A percentile compares a stretch with the other conserved stretches of the same genome.
Conservation (phyloP, 2,329 filamentous ascomycete species). For the Colletotrichum musicola region DNA sequence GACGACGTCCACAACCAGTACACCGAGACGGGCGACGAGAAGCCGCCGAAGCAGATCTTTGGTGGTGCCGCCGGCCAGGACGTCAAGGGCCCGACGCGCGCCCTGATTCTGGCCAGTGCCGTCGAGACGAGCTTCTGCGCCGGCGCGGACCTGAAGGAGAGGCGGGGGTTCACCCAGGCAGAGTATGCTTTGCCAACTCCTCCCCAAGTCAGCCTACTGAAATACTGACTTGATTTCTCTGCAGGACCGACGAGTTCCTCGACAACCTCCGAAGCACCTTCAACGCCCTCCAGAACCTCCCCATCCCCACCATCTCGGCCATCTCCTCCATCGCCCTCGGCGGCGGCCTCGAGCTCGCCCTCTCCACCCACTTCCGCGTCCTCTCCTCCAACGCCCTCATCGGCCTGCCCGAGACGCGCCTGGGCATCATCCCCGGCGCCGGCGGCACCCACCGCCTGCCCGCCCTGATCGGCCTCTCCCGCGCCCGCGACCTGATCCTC, state of each 20-base stretch:
- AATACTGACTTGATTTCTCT: too few relatives aligned
- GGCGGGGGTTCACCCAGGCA: constrained; percentile 78
- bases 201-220: too few relatives aligned
- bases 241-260: constrained; percentile 84
- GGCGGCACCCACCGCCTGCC: constrained; percentile 93
- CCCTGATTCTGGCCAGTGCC: constrained; percentile 85
- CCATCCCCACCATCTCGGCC: constrained; percentile 90
- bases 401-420: constrained; percentile 88
- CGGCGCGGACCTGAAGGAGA: constrained; percentile 93
- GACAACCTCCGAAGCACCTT: constrained; percentile 81
- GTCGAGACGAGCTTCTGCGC: constrained; percentile 93
- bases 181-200: constrained; percentile 70
- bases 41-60: constrained; percentile 54
- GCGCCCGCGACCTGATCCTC: constrained; percentile 90
- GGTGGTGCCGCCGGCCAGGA: constrained; percentile 59
- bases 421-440: constrained; percentile 95
- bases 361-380: constrained; percentile 90
- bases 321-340: constrained; percentile 89
- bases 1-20: constrained; percentile 77
- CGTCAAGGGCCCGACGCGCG: constrained; percentile 74
- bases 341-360: constrained; percentile 91
- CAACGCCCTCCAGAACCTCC: constrained; percentile 77
- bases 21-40: constrained; percentile 63
- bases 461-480: constrained; percentile 79
- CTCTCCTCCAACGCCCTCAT: constrained; percentile 83